Evolutionary conservation across 805 yeast genomes (phyloP).

Genomic region (Candida silvicultrix): DNA sequence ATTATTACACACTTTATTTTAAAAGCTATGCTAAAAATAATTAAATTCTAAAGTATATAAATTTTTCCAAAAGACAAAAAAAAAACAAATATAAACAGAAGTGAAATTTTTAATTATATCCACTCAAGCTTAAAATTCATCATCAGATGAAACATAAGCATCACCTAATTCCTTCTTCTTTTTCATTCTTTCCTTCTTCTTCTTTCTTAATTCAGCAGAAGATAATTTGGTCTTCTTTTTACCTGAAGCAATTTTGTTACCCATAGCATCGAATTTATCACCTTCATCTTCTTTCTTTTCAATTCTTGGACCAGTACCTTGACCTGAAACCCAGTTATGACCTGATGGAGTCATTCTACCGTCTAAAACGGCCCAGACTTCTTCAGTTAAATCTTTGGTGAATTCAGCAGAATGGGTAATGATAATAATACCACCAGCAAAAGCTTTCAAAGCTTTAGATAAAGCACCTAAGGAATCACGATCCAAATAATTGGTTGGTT

Average conservation of each 20-base stretch:
- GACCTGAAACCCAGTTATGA: constrained; percentile 99
- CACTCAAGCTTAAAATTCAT: constrained; percentile 51
- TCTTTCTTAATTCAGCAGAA: constrained; percentile 99
- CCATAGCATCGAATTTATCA: constrained; percentile 99
- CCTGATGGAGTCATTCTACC: constrained; percentile 99
- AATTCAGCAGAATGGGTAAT: constrained; percentile 99
- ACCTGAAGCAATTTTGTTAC: constrained; percentile 96
- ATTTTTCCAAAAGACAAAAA: neutral
- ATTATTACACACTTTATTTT: neutral
- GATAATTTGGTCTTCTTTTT: constrained; percentile 97
- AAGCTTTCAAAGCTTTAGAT: constrained; percentile 96
- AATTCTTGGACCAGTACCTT: constrained; percentile 99
- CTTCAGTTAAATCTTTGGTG: constrained; percentile 99
- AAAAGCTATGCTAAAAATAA: neutral
- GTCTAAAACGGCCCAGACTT: constrained; percentile 99
- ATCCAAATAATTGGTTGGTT: constrained; percentile 99
- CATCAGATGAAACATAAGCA: constrained; percentile 97
- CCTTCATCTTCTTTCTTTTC: constrained; percentile 95
- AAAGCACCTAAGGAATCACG: constrained; percentile 99
- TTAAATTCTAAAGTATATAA: neutral
- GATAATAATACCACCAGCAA: constrained; percentile 99
- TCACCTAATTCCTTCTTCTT: constrained; percentile 99
- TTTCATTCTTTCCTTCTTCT: constrained; percentile 99
- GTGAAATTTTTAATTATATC: neutral
- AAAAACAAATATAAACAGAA: neutral